Evolutionary conservation across 2,329 filamentous ascomycete species (phyloP).

Genomic region (Colletotrichum falcatum): DNA sequence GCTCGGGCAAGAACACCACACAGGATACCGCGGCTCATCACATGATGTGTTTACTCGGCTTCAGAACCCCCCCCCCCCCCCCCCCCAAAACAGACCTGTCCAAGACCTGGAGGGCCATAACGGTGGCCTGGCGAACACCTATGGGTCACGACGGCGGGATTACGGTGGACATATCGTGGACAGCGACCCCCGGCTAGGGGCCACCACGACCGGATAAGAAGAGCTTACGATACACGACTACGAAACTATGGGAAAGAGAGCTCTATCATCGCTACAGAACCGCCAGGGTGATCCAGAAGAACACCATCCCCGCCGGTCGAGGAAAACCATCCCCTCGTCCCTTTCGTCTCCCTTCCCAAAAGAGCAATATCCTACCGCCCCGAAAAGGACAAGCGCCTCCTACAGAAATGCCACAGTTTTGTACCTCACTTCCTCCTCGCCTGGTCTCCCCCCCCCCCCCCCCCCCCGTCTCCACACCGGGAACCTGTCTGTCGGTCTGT

Average conservation of each 20-base stretch:
- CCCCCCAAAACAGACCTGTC: neutral
- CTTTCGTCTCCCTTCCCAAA: constrained; percentile 45
- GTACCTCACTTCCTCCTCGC: constrained; percentile 4
- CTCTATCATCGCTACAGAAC: constrained; percentile 30
- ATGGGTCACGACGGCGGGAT: constrained; percentile 8
- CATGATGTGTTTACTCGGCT: constrained; percentile 32
- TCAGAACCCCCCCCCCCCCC: neutral
- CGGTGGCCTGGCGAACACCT: neutral
- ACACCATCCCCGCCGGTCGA: constrained; percentile 4
- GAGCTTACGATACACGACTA: constrained; percentile 31
- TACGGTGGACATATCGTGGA: constrained; percentile 25
- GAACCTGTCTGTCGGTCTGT: constrained; percentile 4
- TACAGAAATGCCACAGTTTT: constrained; percentile 26
- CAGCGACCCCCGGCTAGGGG: constrained; percentile 7
- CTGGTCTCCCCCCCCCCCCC: neutral
- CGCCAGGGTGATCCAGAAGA: constrained; percentile 18
- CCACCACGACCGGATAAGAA: constrained; percentile 25
- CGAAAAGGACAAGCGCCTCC: constrained; percentile 50
- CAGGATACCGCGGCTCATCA: constrained; percentile 23
- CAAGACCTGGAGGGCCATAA: neutral
- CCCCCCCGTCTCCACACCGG: constrained; percentile 19
- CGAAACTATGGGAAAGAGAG: neutral
- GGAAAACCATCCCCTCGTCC: constrained; percentile 12
- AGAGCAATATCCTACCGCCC: constrained; percentile 48
- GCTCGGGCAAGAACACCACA: neutral